Evolutionary conservation across 148 eudicot genomes (phyloP), one percentile per base, ranked within the genome.

Genomic region (Rhododendron vialii): DNA sequence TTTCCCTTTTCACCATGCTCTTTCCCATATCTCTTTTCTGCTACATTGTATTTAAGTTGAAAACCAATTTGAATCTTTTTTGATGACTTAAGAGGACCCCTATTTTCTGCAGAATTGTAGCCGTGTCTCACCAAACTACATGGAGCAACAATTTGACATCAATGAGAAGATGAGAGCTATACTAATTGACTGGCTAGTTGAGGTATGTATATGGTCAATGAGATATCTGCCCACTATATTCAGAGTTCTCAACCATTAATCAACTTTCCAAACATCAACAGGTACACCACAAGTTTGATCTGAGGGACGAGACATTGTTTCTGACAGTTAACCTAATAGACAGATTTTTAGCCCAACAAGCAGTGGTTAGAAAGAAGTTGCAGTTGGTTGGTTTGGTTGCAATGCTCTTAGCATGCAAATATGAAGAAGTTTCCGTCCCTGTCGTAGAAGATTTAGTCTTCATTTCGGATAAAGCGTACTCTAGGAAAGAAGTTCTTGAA

Each of bases 281-380:
- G 98, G 98, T 96, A 28, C 99, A 96, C 83, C 92, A 96, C 87
- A 96, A 96, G 82, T 96, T 96, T 85, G 98, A 95, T 11, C 91
- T 96, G 28, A 90, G 94, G 89, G 95, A 94, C 6, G 99, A 96
- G 88, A 96, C 98, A 0, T 82, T 96, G 20, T 96, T 91, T 86
- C 93, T 96, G 78, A 95, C 99, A 1, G 95, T 96, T 33, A 92
- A 94, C 77, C 88, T 96, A 0, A 93, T 96, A 81, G 99, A 96
- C 76, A 91, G 99, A 88, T 96, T 96, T 82, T 88, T 96, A 85
- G 98, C 91, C 14, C 89, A 85, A 50, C 91, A 94, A 73, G 26
- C 88, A 18, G 91, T 96, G 51, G 92, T 86, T n/a, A 89, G 98
- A 82, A 96, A 95, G 92, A 95, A 95, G 89, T 94, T 96, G 30